Percentiles rank a stretch among this genome's conserved stretches.
Conservation (phyloP, 805 yeast species). For the Teunomyces lycoperdinae region DNA sequence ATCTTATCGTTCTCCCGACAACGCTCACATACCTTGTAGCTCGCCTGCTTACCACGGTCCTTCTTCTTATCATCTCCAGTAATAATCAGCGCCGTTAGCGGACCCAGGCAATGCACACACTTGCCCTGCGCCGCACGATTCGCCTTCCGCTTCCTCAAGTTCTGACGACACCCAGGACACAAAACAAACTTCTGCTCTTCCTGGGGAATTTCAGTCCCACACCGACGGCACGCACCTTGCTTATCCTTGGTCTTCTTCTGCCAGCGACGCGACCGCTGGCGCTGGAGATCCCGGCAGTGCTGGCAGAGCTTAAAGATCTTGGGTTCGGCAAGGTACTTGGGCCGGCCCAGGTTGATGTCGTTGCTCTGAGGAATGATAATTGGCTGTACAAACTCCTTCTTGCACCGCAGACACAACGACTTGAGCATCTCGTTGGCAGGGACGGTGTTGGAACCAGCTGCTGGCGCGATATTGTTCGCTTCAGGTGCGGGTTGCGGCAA, state of each 20-base stretch:
- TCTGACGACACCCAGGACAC: slow-evolving; percentile 58
- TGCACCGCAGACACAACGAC: slow-evolving; percentile 53
- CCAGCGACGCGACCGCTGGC: slow-evolving; percentile 64
- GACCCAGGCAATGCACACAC: slow-evolving; percentile 69
- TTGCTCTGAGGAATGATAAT: slow-evolving; percentile 29
- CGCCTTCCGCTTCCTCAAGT: slow-evolving; percentile 53
- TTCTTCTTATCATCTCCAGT: slow-evolving; percentile 24
- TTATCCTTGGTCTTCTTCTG: slow-evolving; percentile 58
- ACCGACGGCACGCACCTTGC: slow-evolving; percentile 61
- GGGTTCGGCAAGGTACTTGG: slow-evolving; percentile 34
- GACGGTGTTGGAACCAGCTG: slow-evolving; percentile 7
- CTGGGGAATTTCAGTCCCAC: slow-evolving; percentile 53
- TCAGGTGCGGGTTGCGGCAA: slow-evolving; percentile 1
- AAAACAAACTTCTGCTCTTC: slow-evolving; percentile 53
- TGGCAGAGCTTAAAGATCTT: slow-evolving; percentile 55
- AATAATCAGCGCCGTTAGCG: slow-evolving; percentile 41
- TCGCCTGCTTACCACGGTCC: slow-evolving; percentile 21
- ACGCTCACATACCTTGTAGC: slow-evolving; percentile 62
- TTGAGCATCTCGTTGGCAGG: slow-evolving; percentile 12
- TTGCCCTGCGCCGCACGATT: slow-evolving; percentile 59
- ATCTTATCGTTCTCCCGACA: slow-evolving; percentile 62
- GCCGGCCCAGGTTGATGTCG: slow-evolving; percentile 14
- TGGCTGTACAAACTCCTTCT: slow-evolving; percentile 53
- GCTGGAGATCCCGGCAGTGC: slow-evolving; percentile 62
- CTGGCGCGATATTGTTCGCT: background rate